Conservation (phyloP, 2,329 filamentous ascomycete species). For the Graphiopsis chlorocephala region DNA sequence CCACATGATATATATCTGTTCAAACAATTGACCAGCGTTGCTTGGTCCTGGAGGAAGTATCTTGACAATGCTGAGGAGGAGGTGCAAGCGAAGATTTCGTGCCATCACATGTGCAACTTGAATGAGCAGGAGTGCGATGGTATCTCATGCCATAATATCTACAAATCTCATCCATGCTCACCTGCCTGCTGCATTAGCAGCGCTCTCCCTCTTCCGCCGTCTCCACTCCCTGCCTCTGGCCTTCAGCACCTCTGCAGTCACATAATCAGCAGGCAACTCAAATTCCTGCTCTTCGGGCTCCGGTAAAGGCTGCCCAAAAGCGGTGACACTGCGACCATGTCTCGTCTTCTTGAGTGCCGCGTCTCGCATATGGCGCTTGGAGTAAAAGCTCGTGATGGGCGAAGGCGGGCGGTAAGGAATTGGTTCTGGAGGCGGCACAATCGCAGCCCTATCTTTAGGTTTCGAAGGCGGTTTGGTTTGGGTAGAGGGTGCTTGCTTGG, state of each 20-base stretch:
- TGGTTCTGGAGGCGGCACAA: slow-evolving; percentile 40
- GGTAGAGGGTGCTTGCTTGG: slow-evolving; percentile 26
- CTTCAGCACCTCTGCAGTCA: slow-evolving; percentile 48
- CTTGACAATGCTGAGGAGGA: not conserved
- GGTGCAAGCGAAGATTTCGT: not conserved
- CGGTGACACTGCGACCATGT: slow-evolving; percentile 67
- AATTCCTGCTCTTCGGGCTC: slow-evolving; percentile 72
- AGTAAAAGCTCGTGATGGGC: slow-evolving; percentile 75
- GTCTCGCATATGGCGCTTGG: slow-evolving; percentile 74
- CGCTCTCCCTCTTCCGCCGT: slow-evolving; percentile 55
- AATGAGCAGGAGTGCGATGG: not conserved
- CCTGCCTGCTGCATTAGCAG: slow-evolving; percentile 4
- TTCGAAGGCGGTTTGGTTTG: slow-evolving; percentile 31
- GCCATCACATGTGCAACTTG: not conserved
- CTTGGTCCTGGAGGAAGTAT: not conserved
- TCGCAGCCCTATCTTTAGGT: slow-evolving; percentile 16
- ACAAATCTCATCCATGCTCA: not conserved
- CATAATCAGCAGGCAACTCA: slow-evolving; percentile 65
- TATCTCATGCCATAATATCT: not conserved
- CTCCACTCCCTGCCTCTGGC: slow-evolving; percentile 63
- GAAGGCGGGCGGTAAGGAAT: slow-evolving; percentile 46
- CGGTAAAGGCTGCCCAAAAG: slow-evolving; percentile 79
- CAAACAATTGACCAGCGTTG: not conserved
- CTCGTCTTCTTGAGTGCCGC: slow-evolving; percentile 71
- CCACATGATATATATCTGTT: not conserved